Conservation (phyloP, 768 basidiomycete species). For the Krasilnikovozyma curviuscula region DNA sequence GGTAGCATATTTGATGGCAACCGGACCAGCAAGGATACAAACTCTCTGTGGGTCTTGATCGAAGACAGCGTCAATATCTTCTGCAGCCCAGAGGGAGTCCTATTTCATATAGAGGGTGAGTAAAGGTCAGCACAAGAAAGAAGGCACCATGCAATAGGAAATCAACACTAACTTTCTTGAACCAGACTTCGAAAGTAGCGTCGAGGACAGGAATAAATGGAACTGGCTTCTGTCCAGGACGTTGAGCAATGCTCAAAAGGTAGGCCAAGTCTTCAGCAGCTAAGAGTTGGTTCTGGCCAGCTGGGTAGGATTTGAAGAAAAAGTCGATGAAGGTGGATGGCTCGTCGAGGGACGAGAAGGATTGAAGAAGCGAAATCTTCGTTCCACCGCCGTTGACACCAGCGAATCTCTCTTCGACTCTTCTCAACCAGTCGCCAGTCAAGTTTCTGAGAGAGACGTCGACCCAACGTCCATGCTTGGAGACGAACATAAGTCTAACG, state of each 20-base stretch:
- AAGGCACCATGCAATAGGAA: slow-evolving; percentile 3
- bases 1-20: slow-evolving; percentile 71
- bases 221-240: slow-evolving; percentile 92
- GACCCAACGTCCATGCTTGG: slow-evolving; percentile 81
- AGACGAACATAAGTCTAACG: slow-evolving; percentile 83
- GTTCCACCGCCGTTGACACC: slow-evolving; percentile 46
- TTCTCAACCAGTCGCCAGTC: slow-evolving; percentile 88
- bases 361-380: slow-evolving; percentile 68
- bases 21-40: slow-evolving; percentile 90
- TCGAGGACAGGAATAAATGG: slow-evolving; percentile 96
- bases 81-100: slow-evolving; percentile 95
- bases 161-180: slow-evolving; percentile 63
- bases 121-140: neutral
- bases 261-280: slow-evolving; percentile 84
- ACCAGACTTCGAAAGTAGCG: slow-evolving; percentile 89
- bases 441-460: slow-evolving; percentile 79
- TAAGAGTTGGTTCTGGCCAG: slow-evolving; percentile 65
- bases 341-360: slow-evolving; percentile 64
- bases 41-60: slow-evolving; percentile 98
- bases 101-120: slow-evolving; percentile 21
- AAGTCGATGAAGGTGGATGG: slow-evolving; percentile 50
- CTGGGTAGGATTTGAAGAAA: slow-evolving; percentile 66
- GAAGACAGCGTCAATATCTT: slow-evolving; percentile 96
- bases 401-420: slow-evolving; percentile 86
- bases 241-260: slow-evolving; percentile 87